Percentiles rank a stretch among this genome's conserved stretches.
These are phyloP conservation scores for Rhodotorula sphaerocarpa DNA, from an alignment of 768 basidiomycete genomes.

Conservation along the genomic window DNA sequence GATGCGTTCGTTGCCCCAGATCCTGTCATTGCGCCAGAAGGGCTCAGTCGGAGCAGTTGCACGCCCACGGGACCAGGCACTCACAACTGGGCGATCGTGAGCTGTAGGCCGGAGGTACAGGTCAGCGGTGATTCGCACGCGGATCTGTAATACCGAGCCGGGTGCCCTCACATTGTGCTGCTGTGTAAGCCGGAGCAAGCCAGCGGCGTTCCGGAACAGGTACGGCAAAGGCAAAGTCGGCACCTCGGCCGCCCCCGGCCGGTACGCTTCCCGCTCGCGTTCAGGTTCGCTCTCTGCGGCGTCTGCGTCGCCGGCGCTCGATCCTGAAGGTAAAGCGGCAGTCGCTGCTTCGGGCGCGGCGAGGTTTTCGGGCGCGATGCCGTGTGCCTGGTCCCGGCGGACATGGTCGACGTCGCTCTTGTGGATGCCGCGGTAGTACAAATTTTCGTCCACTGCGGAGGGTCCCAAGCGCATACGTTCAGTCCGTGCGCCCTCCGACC, in stretches of 20 bases:
- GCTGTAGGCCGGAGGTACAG: slow-evolving; percentile 47
- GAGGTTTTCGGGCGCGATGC: slow-evolving; percentile 7
- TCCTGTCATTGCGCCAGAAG: neutral
- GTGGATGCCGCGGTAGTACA: slow-evolving; percentile 87
- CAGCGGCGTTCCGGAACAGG: slow-evolving; percentile 41
- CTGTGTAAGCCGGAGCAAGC: slow-evolving; percentile 38
- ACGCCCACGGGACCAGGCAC: neutral
- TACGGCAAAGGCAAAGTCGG: slow-evolving; percentile 19
- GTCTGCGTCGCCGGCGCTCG: neutral
- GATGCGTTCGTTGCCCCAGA: slow-evolving; percentile 66
- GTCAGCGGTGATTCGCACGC: neutral
- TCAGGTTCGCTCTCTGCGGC: no score
- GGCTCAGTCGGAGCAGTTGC: no score
- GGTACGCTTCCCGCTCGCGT: no score
- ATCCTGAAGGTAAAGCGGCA: neutral
- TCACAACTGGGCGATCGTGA: slow-evolving; percentile 74
- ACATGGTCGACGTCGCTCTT: slow-evolving; percentile 71
- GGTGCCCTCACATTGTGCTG: slow-evolving; percentile 38
- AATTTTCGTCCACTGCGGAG: slow-evolving; percentile 55
- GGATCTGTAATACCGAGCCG: slow-evolving; percentile 18
- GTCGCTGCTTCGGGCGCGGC: neutral
- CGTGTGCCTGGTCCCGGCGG: slow-evolving; percentile 47
- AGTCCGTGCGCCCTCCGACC: no score
- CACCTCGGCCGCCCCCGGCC: no score
- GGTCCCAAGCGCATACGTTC: neutral